Conservation (phyloP, 1,139 yeast species). For the Hansenula lynferdii region DNA sequence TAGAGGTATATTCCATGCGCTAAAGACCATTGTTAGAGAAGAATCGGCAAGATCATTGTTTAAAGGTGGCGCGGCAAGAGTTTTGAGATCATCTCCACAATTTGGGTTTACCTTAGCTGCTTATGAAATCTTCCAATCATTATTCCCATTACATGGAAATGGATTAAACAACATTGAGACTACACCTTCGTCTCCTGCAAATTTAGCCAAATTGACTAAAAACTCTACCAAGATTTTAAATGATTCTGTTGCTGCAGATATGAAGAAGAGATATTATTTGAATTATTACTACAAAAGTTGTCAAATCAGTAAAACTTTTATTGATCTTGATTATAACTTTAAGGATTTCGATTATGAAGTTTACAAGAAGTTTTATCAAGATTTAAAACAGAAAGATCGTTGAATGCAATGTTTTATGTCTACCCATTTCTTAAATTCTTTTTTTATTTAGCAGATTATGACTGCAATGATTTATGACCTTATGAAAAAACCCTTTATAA, state of each 20-base stretch:
- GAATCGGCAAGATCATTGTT: conserved; percentile 83
- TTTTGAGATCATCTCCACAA: conserved; percentile 93
- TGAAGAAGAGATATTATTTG: conserved; percentile 17
- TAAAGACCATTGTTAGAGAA: conserved; percentile 64
- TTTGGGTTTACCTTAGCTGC: conserved; percentile 97
- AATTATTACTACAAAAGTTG: conserved; percentile 56
- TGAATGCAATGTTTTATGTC: neutral
- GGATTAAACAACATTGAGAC: conserved; percentile 20
- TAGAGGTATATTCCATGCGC: conserved; percentile 74
- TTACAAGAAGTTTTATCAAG: conserved; percentile 44
- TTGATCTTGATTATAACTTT: conserved; percentile 60
- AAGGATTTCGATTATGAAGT: conserved; percentile 50
- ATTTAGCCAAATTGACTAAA: conserved; percentile 9
- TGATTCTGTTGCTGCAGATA: conserved; percentile 9
- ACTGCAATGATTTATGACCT: conserved; percentile 1
- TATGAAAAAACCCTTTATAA: neutral
- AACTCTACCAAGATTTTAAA: conserved; percentile 5
- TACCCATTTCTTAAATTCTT: neutral
- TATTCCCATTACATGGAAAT: conserved; percentile 43
- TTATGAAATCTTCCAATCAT: conserved; percentile 74
- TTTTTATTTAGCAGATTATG: neutral
- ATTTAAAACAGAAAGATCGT: conserved; percentile 22
- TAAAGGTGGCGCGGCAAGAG: conserved; percentile 96
- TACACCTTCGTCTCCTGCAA: conserved; percentile 6
- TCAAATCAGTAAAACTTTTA: conserved; percentile 55